Percentiles rank a stretch among this genome's conserved stretches.
These are phyloP conservation scores for Sporisorium scitamineum DNA, from an alignment of 1,284 basidiomycete genomes.

Conservation along the genomic window DNA sequence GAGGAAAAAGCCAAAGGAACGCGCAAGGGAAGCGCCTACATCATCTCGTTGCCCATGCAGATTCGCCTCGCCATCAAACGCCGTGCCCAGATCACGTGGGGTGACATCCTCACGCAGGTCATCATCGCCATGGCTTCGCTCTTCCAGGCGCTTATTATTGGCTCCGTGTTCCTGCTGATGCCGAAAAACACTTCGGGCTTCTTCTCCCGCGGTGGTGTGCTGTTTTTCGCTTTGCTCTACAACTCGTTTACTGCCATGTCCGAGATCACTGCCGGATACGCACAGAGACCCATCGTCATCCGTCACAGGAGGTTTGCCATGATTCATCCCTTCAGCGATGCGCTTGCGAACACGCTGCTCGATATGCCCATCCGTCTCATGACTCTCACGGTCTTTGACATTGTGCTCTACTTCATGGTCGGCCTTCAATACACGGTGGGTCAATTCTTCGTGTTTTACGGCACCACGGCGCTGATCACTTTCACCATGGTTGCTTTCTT, in stretches of 20 bases:
- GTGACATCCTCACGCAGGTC: constrained; percentile 72
- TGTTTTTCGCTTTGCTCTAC: constrained; percentile 65
- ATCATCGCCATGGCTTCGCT: constrained; percentile 63
- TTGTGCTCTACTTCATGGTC: constrained; percentile 64
- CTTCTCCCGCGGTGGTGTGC: constrained; percentile 81
- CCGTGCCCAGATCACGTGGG: constrained; percentile 77
- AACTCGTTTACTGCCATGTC: constrained; percentile 71
- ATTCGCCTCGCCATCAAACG: constrained; percentile 77
- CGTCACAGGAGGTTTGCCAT: constrained; percentile 59
- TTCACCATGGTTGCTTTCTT: constrained; percentile 63
- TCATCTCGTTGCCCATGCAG: constrained; percentile 71
- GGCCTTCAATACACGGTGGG: constrained; percentile 46
- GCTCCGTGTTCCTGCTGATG: constrained; percentile 80
- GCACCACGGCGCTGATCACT: constrained; percentile 37
- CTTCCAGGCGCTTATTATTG: constrained; percentile 78
- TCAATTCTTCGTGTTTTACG: constrained; percentile 61
- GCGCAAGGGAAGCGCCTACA: constrained; percentile 45
- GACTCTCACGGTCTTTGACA: constrained; percentile 44
- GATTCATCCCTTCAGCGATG: constrained; percentile 57
- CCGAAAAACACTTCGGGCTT: constrained; percentile 76
- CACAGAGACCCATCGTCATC: constrained; percentile 61
- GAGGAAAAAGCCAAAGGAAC: constrained; percentile 49
- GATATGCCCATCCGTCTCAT: constrained; percentile 59
- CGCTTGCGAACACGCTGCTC: constrained; percentile 53
- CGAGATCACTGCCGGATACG: constrained; percentile 56